Conservation (phyloP, 1,284 basidiomycete genomes). For the Hortiboletus rubellus region DNA sequence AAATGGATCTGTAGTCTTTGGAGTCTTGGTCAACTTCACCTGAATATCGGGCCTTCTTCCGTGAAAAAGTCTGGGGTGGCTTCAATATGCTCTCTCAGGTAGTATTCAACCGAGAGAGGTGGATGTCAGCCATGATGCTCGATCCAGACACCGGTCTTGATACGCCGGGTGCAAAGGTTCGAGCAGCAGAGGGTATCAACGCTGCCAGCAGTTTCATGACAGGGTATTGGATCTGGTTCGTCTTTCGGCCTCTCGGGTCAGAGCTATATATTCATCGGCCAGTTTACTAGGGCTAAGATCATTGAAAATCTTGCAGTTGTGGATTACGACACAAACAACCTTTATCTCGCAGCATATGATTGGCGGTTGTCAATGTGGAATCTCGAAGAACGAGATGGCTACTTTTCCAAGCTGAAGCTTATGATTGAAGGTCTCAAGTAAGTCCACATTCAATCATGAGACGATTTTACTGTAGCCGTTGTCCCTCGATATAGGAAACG, state of each 20-base stretch:
- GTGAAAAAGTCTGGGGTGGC: constrained; percentile 86
- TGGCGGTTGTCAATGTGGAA: constrained; percentile 94
- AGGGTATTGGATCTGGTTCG: constrained; percentile 93
- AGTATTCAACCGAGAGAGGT: constrained; percentile 81
- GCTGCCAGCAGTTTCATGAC: constrained; percentile 91
- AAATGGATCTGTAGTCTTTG: constrained; percentile 50
- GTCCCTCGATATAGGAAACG: constrained; percentile 48
- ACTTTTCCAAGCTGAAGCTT: constrained; percentile 85
- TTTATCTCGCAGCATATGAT: constrained; percentile 87
- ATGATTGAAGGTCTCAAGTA: constrained; percentile 86
- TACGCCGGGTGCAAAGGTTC: constrained; percentile 84
- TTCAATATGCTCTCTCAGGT: constrained; percentile 86
- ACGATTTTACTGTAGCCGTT: neutral
- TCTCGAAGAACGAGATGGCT: constrained; percentile 88
- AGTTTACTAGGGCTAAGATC: constrained; percentile 72
- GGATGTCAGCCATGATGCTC: constrained; percentile 89
- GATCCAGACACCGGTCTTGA: constrained; percentile 93
- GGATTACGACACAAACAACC: constrained; percentile 89
- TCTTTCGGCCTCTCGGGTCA: neutral
- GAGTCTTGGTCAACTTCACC: constrained; percentile 86
- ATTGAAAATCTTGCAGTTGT: constrained; percentile 92
- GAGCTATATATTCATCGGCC: neutral
- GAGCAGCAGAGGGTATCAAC: constrained; percentile 90
- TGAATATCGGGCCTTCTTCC: constrained; percentile 78
- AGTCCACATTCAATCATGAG: constrained; percentile 17